A percentile compares a stretch with the other conserved stretches of the same genome.
Evolutionary conservation across 2,329 filamentous ascomycete genomes (phyloP).

Genomic region (Curvularia verruculosa): DNA sequence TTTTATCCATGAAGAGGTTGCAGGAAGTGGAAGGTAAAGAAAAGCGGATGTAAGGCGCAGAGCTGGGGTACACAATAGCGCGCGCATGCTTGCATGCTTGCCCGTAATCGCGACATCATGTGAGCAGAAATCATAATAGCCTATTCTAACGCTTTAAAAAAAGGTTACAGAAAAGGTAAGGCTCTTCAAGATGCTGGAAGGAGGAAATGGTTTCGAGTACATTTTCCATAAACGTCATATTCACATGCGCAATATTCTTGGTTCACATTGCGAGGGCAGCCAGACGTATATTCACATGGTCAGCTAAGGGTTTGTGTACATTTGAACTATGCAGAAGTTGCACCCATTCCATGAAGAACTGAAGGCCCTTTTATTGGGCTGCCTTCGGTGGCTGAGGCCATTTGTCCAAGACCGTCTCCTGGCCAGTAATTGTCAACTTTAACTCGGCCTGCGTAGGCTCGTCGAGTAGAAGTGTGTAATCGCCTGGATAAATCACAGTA

Average conservation of each 20-base stretch:
- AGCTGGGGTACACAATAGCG: not conserved
- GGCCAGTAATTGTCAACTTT: conserved; percentile 57
- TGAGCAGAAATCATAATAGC: not conserved
- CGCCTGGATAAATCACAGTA: conserved; percentile 60
- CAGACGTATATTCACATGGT: not conserved
- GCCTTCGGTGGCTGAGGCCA: conserved; percentile 29
- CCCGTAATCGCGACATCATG: not conserved
- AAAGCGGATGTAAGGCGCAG: not conserved
- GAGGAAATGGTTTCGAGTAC: not conserved
- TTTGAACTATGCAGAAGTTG: not conserved
- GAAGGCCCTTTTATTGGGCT: not conserved
- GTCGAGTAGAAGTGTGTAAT: conserved; percentile 49
- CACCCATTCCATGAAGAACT: too few relatives aligned
- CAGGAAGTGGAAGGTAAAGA: not conserved
- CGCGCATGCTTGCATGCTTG: not conserved
- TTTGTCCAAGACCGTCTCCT: conserved; percentile 51
- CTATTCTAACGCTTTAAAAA: not conserved
- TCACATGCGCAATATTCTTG: not conserved
- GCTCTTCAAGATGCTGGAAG: not conserved
- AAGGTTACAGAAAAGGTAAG: not conserved
- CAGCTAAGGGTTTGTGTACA: not conserved
- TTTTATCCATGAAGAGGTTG: not conserved
- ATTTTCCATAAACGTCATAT: too few relatives aligned
- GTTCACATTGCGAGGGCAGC: not conserved
- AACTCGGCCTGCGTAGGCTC: conserved; percentile 45